Percentiles rank a stretch among this genome's conserved stretches.
These are phyloP conservation scores for Calamus simplicifolius DNA, from an alignment of 176 grass and related monocot genomes.

Conservation along the genomic window DNA sequence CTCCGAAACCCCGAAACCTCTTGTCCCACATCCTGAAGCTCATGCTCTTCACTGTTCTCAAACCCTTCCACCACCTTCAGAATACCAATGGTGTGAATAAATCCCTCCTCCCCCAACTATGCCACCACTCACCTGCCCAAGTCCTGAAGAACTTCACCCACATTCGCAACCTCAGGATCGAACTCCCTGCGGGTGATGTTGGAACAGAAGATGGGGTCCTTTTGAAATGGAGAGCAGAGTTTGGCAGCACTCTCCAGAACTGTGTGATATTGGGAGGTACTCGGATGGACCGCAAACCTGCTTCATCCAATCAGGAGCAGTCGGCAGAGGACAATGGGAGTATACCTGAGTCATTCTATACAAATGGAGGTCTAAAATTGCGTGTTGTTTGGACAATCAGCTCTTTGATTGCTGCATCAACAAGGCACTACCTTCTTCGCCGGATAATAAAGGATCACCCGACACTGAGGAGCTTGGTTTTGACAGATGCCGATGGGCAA, in stretches of 20 bases:
- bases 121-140: slow-evolving; percentile 4
- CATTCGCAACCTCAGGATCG: slow-evolving; percentile 7
- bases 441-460: slow-evolving; percentile 4
- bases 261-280: slow-evolving; percentile 14
- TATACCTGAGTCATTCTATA: slow-evolving; percentile 7
- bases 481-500: slow-evolving; percentile 3
- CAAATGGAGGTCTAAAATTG: slow-evolving; percentile 1
- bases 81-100: slow-evolving; percentile 1
- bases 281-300: not conserved
- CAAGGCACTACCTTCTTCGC: not conserved
- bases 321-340: slow-evolving; percentile 1
- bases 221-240: slow-evolving; percentile 14
- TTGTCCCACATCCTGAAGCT: not conserved
- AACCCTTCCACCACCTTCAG: slow-evolving; percentile 5
- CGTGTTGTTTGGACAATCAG: slow-evolving; percentile 4
- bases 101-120: not conserved
- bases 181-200: slow-evolving; percentile 2
- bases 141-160: slow-evolving; percentile 12
- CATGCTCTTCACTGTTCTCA: not conserved
- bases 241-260: slow-evolving; percentile 10
- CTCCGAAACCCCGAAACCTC: not conserved
- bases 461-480: not conserved
- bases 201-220: slow-evolving; percentile 11
- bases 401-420: slow-evolving; percentile 2
- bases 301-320: not conserved